Conservation (phyloP, 345 rosid genomes). For the Microcos paniculata region DNA sequence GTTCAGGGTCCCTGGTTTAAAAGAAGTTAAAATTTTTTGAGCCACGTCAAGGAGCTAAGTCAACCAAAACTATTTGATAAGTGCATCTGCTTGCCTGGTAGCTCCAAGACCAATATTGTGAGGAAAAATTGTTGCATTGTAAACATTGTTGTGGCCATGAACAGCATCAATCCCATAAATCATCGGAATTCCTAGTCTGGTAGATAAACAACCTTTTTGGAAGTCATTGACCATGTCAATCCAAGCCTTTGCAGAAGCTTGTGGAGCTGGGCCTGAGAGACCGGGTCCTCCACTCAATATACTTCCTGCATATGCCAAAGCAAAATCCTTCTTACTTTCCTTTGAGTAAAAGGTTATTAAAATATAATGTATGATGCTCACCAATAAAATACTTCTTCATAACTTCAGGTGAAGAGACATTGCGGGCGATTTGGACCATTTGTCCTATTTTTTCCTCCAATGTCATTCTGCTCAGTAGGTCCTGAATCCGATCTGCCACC, state of each 20-base stretch:
- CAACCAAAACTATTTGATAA: neutral
- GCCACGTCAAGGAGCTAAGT: neutral
- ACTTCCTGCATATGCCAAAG: conserved; percentile 41
- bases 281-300: conserved; percentile 69
- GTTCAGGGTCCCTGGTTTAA: conserved; percentile 63
- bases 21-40: neutral
- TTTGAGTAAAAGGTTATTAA: neutral
- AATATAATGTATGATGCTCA: conserved; percentile 13
- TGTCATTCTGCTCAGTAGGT: conserved; percentile 49
- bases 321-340: neutral
- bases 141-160: conserved; percentile 77
- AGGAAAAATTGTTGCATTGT: conserved; percentile 86
- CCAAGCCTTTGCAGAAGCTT: conserved; percentile 52
- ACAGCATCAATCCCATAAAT: conserved; percentile 86
- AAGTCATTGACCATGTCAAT: conserved; percentile 41
- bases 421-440: conserved; percentile 50
- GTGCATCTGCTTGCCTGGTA: conserved; percentile 49
- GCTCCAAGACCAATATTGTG: conserved; percentile 88
- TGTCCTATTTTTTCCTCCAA: conserved; percentile 62
- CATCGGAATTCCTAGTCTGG: conserved; percentile 78
- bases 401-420: conserved; percentile 26
- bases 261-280: conserved; percentile 39
- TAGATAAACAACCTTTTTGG: conserved; percentile 56
- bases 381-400: conserved; percentile 78
- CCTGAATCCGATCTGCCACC: conserved; percentile 39